phyloP scores from a whole-genome alignment of 2,329 filamentous ascomycete species.

The Penicillium sp. region DNA sequence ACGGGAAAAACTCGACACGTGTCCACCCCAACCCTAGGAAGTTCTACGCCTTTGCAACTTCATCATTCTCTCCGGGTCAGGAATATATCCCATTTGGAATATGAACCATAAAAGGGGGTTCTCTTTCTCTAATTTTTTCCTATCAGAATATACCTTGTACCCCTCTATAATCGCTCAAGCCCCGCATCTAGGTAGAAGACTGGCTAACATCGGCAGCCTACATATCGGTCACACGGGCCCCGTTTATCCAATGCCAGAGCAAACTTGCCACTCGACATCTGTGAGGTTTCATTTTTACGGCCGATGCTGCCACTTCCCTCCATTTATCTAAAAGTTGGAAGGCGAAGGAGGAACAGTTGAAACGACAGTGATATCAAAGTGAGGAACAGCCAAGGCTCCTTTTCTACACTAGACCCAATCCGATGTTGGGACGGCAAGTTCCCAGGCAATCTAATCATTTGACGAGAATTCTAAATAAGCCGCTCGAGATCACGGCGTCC shows the following conservation, averaged over 20 bases:
- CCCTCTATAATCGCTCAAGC: conserved; percentile 5
- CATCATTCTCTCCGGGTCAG: neutral
- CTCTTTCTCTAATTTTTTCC: neutral
- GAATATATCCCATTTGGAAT: neutral
- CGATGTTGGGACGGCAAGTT: conserved; percentile 1
- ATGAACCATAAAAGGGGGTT: neutral
- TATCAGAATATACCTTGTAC: no score
- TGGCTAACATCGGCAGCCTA: neutral
- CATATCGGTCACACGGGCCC: neutral
- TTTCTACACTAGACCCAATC: conserved; percentile 3
- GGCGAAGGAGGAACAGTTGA: no score
- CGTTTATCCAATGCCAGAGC: neutral
- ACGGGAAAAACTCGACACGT: conserved; percentile 7
- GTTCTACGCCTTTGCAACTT: neutral
- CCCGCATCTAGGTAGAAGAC: conserved; percentile 1
- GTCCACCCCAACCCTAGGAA: conserved; percentile 9
- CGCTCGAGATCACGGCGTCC: neutral
- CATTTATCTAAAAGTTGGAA: no score
- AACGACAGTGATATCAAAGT: neutral
- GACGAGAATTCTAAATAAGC: neutral
- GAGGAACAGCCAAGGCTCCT: conserved; percentile 1
- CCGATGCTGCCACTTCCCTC: no score
- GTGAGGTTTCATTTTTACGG: neutral
- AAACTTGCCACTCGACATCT: conserved; percentile 1
- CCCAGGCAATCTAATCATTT: neutral